Base-by-base conservation (phyloP, 2,329 filamentous ascomycete genomes). In the Thielaviopsis populi region DNA sequence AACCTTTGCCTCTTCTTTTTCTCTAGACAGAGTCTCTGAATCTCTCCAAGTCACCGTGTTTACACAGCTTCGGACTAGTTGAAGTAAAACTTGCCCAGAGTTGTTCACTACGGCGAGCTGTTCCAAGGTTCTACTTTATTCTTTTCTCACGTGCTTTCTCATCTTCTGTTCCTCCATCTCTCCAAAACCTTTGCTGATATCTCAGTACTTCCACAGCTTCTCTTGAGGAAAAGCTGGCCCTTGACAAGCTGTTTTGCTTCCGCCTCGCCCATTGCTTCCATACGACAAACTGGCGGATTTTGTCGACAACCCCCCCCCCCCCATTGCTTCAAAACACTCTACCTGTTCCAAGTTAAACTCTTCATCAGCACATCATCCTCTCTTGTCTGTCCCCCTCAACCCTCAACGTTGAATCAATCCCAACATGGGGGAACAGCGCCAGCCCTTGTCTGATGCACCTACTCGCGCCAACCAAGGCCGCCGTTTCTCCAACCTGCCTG, bases 1-100 rank as follows among this genome's bases (percentile, higher is more conserved):
- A 62, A 56, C 30, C 40, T 42, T 67, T 61, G 68, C 66, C 67
- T 66, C 64, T 62, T 54, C 22, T 42, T 62, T 48, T 46, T 19
- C 62, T 43, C 60, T 65, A 37, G 46, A 66, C 33, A 46, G 56
- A 17, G 59, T 61, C 53, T 59, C 58, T 37, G 27, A 56, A 37
- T 11, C 33, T 27, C 53, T 33, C 13, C 15, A 4, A 37, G 33
- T 37, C 33, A 37, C 4, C 33, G 33, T 37, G 33, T 37, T 37
- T 37, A 50, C 63, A 41, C 37, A 64, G 15, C n/a, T 27, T 22
- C 22, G 7, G 22, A 24, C 24, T 50, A 24, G 22, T 50, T 50
- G 46, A 50, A 50, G 19, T 11, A 50, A 10, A 22, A 3, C 5
- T 22, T 27, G 15, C 15, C 7, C 19, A 27, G 22, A 17, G 5